Conservation (phyloP, 352 stramenopile genomes). For the Phytophthora hybrid region DNA sequence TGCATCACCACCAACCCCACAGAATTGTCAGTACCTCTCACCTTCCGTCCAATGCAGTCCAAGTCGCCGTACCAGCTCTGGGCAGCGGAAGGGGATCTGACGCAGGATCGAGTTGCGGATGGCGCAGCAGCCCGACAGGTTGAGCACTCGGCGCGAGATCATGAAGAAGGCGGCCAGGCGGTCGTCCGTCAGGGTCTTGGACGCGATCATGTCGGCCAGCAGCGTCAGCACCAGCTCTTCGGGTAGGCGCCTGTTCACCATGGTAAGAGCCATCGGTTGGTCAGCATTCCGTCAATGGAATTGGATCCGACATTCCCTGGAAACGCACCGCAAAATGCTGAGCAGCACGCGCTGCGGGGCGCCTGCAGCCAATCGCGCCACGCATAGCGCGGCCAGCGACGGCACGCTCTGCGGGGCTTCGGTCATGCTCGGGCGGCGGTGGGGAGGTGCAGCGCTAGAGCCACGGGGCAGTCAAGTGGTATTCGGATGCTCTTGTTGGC, state of each 20-base stretch:
- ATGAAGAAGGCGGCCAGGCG: conserved; percentile 86
- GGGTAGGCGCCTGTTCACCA: conserved; percentile 60
- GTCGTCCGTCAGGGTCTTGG: conserved; percentile 84
- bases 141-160: conserved; percentile 74
- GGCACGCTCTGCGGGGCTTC: conserved; percentile 41
- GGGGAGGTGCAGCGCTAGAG: not conserved
- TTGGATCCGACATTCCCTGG: conserved; percentile 1
- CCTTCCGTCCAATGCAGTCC: not conserved
- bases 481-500: conserved; percentile 14
- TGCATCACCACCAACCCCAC: conserved; percentile 23
- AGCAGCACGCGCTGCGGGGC: conserved; percentile 67
- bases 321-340: conserved; percentile 62
- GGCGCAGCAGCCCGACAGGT: conserved; percentile 70
- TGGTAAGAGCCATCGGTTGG: not conserved
- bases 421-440: conserved; percentile 15
- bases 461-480: not conserved
- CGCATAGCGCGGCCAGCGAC: conserved; percentile 68
- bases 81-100: conserved; percentile 87
- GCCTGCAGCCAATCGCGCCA: conserved; percentile 61
- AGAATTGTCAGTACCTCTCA: conserved; percentile 10
- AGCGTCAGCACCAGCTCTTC: conserved; percentile 86
- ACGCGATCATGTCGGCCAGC: conserved; percentile 73
- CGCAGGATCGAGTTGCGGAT: conserved; percentile 90
- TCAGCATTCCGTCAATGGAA: conserved; percentile 15
- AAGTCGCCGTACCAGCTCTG: conserved; percentile 63